These are phyloP conservation scores for Hevea brasiliensis DNA, from an alignment of 345 rosid genomes.

Conservation along the genomic window DNA sequence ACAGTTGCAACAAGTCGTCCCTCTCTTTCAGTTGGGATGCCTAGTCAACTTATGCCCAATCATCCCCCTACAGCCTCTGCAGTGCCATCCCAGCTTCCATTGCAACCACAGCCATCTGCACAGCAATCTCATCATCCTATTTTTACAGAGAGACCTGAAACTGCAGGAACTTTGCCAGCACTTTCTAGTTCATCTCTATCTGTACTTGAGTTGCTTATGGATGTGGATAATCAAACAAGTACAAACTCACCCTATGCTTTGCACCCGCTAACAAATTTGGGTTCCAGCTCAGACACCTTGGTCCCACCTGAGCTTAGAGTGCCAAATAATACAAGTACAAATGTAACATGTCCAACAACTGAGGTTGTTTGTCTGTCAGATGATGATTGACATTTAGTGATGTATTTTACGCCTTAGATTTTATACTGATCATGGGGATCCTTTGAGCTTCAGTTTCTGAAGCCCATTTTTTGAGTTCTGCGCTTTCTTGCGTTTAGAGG, in stretches of 20 bases:
- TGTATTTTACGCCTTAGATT: neutral
- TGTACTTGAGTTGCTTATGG: conserved; percentile 25
- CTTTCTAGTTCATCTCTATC: conserved; percentile 15
- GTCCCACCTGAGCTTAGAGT: conserved; percentile 16
- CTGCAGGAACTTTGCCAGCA: conserved; percentile 12
- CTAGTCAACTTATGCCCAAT: conserved; percentile 17
- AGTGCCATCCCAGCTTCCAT: conserved; percentile 15
- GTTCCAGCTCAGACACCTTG: conserved; percentile 5
- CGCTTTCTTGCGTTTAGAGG: neutral
- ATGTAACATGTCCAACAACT: neutral
- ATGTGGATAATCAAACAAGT: conserved; percentile 17
- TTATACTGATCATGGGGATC: neutral
- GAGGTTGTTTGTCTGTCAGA: conserved; percentile 60
- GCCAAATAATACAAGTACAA: conserved; percentile 2
- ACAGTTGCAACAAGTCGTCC: conserved; percentile 12
- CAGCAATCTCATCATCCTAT: conserved; percentile 16
- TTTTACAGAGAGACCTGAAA: conserved; percentile 9
- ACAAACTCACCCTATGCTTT: conserved; percentile 16
- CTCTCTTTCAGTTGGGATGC: conserved; percentile 19
- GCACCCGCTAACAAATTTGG: conserved; percentile 3
- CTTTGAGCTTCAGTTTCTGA: neutral
- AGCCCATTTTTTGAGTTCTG: neutral
- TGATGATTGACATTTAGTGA: conserved; percentile 40
- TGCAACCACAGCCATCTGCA: conserved; percentile 13
- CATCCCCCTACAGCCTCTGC: conserved; percentile 17